Evolutionary conservation across 805 yeast species (phyloP).

Genomic region (Wickerhamomyces rabaulensis): DNA sequence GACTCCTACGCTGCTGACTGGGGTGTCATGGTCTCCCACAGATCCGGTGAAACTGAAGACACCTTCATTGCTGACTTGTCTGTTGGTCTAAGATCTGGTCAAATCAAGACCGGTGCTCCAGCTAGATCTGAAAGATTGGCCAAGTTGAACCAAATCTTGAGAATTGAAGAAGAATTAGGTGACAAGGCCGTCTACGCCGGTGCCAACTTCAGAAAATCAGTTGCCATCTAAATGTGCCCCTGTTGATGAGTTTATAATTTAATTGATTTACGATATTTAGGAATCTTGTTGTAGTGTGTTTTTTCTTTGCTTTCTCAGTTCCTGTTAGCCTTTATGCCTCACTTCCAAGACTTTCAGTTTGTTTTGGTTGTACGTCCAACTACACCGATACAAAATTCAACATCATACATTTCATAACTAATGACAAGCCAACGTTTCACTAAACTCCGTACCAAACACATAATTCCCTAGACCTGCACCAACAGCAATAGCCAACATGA

Average conservation of each 20-base stretch:
- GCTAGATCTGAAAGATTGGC: slow-evolving; percentile 99
- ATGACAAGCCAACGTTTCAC: slow-evolving; percentile 24
- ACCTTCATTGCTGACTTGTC: slow-evolving; percentile 95
- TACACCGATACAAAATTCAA: too few species aligned
- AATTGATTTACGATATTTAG: neutral
- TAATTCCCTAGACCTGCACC: slow-evolving; percentile 73
- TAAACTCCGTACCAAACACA: slow-evolving; percentile 42
- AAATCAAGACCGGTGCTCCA: slow-evolving; percentile 99
- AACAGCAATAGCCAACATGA: slow-evolving; percentile 63
- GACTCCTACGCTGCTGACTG: slow-evolving; percentile 94
- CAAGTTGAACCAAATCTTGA: slow-evolving; percentile 95
- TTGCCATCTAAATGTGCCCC: slow-evolving; percentile 23
- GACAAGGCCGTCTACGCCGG: slow-evolving; percentile 97
- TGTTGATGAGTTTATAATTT: neutral
- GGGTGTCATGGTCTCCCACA: slow-evolving; percentile 99
- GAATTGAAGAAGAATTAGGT: slow-evolving; percentile 98
- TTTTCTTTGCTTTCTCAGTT: neutral
- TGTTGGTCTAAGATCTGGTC: slow-evolving; percentile 98
- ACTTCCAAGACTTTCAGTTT: too few species aligned
- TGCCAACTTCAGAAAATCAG: slow-evolving; percentile 65
- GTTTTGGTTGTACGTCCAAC: too few species aligned
- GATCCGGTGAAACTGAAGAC: slow-evolving; percentile 99
- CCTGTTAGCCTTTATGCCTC: neutral
- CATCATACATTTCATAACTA: slow-evolving; percentile 3
- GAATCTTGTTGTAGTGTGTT: neutral